A percentile compares a stretch with the other conserved stretches of the same genome.
phyloP scores from a whole-genome alignment of 495 filamentous ascomycete species.

The Penicillium bialowiezense region DNA sequence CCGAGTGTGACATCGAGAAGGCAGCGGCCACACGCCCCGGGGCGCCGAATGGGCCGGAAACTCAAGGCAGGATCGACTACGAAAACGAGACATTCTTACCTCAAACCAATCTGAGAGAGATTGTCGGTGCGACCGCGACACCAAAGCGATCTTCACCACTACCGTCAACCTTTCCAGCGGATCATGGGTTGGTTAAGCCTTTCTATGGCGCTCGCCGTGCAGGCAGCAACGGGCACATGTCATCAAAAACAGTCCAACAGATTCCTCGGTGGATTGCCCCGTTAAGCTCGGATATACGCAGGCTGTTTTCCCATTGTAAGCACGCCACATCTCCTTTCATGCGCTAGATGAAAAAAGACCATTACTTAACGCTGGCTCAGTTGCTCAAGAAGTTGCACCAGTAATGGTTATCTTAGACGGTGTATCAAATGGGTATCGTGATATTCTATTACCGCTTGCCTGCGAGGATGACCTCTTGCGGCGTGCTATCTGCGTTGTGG shows the following conservation, averaged over 20 bases:
- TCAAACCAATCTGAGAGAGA: too few species aligned
- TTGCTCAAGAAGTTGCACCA: conserved; percentile 19
- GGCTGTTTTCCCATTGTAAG: conserved; percentile 18
- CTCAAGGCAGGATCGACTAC: too few species aligned
- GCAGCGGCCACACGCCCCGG: background rate
- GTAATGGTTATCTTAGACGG: conserved; percentile 38
- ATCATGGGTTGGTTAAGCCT: too few species aligned
- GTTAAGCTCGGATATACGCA: conserved; percentile 5
- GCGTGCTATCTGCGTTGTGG: conserved; percentile 73
- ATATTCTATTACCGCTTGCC: conserved; percentile 72
- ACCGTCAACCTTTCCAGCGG: too few species aligned
- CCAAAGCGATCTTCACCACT: too few species aligned
- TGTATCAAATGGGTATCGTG: conserved; percentile 71
- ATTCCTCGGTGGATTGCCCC: conserved; percentile 15
- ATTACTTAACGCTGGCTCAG: background rate
- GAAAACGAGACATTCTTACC: too few species aligned
- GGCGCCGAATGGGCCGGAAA: background rate
- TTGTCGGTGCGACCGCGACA: too few species aligned
- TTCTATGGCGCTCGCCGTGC: too few species aligned
- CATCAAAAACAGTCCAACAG: background rate
- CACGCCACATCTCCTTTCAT: too few species aligned
- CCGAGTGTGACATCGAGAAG: background rate
- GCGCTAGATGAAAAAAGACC: background rate
- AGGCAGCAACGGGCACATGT: background rate
- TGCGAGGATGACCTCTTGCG: conserved; percentile 69